Evolutionary conservation across 192 early-diverging fungal genomes (phyloP).

Genomic region (Coemansia sp.): DNA sequence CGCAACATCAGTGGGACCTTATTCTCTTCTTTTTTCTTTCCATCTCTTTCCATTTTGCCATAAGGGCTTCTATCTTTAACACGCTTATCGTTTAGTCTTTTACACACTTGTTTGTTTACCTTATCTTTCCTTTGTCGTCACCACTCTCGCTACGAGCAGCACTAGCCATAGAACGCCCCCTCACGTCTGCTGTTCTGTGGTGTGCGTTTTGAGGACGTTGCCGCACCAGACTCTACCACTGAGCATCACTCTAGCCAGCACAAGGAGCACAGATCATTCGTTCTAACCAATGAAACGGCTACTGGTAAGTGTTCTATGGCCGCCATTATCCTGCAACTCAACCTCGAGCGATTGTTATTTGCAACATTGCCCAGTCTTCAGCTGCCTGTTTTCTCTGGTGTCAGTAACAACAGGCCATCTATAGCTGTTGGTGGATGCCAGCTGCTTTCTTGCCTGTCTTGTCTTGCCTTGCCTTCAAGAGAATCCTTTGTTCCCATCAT

Average conservation of each 20-base stretch:
- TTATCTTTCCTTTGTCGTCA: neutral
- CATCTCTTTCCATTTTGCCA: neutral
- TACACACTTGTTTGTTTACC: neutral
- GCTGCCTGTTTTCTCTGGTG: neutral
- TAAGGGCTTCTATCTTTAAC: neutral
- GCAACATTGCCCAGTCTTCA: neutral
- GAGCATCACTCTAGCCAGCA: neutral
- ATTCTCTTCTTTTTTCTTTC: neutral
- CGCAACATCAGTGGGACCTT: neutral
- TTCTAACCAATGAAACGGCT: slow-evolving; percentile 20
- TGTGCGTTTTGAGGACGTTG: too few species aligned
- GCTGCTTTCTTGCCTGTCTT: too few species aligned
- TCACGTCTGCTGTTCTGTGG: too few species aligned
- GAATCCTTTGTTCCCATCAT: neutral
- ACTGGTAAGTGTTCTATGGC: slow-evolving; percentile 18
- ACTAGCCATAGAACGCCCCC: neutral
- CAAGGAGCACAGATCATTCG: neutral
- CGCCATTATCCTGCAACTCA: neutral
- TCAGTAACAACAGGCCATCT: too few species aligned
- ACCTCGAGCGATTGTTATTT: neutral
- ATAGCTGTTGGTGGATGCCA: too few species aligned
- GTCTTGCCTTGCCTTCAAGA: neutral
- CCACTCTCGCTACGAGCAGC: neutral
- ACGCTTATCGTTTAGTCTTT: neutral
- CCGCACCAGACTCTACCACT: neutral